These are phyloP conservation scores for Brassica napus DNA, from an alignment of 345 rosid genomes.

Conservation along the genomic window Da-Ae NC_063438.1:6854001-6854500, in stretches of 20 bases:
- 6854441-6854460: neutral
- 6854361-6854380: neutral
- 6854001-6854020: neutral
- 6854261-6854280: neutral
- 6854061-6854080: neutral
- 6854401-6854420: neutral
- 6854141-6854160: neutral
- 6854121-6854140: neutral
- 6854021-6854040: neutral
- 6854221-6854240: neutral
- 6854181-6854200: neutral
- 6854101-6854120: neutral
- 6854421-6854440: neutral
- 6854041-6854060: neutral
- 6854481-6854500: neutral
- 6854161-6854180: neutral
- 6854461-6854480: neutral
- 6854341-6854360: neutral
- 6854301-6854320: neutral
- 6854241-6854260: neutral
- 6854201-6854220: neutral
- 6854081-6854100: neutral
- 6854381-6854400: neutral
- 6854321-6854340: neutral
- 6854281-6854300: neutral